A percentile compares a stretch with the other conserved stretches of the same genome.
Evolutionary conservation across 257 asterid species (phyloP).

Genomic region (Nemophila menziesii): DNA sequence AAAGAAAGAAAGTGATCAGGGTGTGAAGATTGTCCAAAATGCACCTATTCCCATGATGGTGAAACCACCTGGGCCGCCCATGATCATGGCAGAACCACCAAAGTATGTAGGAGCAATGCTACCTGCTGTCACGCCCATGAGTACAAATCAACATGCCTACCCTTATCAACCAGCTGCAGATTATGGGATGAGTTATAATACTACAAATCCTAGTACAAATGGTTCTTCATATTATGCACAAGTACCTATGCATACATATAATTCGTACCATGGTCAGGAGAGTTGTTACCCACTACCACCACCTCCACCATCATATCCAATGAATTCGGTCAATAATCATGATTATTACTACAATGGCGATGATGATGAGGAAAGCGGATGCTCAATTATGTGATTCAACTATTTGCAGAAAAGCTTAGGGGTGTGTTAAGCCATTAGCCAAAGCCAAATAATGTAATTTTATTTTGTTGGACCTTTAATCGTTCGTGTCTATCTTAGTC

Average conservation of each 20-base stretch:
- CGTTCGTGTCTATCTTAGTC: background rate
- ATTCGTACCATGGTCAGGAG: background rate
- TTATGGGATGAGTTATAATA: conserved; percentile 33
- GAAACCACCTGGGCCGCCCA: conserved; percentile 15
- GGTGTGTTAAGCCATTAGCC: background rate
- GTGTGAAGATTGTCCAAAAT: conserved; percentile 14
- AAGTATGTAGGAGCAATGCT: background rate
- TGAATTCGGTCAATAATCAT: background rate
- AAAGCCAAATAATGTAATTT: background rate
- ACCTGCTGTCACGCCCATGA: conserved; percentile 9
- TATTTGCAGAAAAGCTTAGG: background rate
- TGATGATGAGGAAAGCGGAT: conserved; percentile 11
- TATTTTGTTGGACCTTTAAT: background rate
- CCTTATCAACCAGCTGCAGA: conserved; percentile 33
- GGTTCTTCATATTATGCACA: conserved; percentile 5
- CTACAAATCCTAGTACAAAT: conserved; percentile 3
- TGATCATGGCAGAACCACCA: conserved; percentile 6
- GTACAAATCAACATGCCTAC: conserved; percentile 24
- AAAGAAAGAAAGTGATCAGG: conserved; percentile 35
- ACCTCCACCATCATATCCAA: conserved; percentile 12
- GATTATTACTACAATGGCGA: background rate
- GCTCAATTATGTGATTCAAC: conserved; percentile 7
- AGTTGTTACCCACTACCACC: background rate
- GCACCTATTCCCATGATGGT: background rate
- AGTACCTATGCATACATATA: background rate